Evolutionary conservation across 108 stramenopile species (phyloP), one percentile per base, ranked within the genome.

Genomic region (Seminavis robusta): DNA sequence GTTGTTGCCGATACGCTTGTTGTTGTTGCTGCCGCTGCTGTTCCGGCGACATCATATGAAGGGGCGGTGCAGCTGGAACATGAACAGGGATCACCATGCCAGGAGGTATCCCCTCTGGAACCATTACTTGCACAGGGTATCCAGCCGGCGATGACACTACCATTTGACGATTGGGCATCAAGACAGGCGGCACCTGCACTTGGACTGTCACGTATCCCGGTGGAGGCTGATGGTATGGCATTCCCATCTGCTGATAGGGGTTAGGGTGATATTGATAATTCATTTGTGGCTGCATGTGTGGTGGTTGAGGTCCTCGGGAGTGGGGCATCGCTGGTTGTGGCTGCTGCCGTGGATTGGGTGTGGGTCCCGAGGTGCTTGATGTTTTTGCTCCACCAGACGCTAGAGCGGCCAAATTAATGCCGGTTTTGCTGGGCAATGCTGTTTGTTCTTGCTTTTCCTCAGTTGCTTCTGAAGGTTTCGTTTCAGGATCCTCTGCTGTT

Each of bases 71-170:
- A 33, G 63, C 32, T 13, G 86, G 86, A 30, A 88, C 63, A 42
- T 76, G 78, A 4, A 88, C 86, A 2, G 86, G 86, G 47, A 88
- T 69, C 9, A 84, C 56, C 33, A 79, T 69, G 6, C 86, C 86
- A 0, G 83, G 75, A 13, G 71, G 76, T 29, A 84, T 55, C 30
- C 78, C 77, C 7, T 68, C 69, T 1, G 86, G 86, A n/a, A 88
- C 86, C 16, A 55, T 44, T 0, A 75, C 59, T 33, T 55, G 77
- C 16, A 67, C 64, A 28, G 67, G 76, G 42, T 52, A 77, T 56
- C 62, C 82, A 37, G 48, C 63, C 36, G 60, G 72, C 1, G 65
- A 59, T 10, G 48, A 53, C 4, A 88, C 86, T 2, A 82, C 49
- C 77, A 88, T 88, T 29, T 59, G 75, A 24, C 78, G 74, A 15